Percentiles rank a stretch among this genome's conserved stretches.
Conservation (phyloP, 129 eudicot species). For the Flaveria ramosissima region DNA sequence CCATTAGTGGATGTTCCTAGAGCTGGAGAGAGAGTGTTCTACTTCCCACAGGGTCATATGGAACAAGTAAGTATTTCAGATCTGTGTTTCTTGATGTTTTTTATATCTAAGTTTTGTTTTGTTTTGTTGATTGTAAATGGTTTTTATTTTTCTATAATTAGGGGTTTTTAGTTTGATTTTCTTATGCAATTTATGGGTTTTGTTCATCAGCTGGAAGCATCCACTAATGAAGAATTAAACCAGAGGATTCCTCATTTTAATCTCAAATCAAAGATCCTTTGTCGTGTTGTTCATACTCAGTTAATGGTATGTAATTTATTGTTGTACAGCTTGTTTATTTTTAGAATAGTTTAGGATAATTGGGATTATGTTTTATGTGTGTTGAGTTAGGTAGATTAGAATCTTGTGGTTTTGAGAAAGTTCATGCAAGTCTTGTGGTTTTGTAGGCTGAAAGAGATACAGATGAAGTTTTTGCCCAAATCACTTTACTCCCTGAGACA, state of each 20-base stretch:
- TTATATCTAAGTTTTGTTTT: slow-evolving; percentile 6
- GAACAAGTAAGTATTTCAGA: slow-evolving; percentile 68
- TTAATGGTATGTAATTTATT: slow-evolving; percentile 36
- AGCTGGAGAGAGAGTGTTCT: slow-evolving; percentile 61
- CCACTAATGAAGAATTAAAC: slow-evolving; percentile 76
- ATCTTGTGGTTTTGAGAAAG: not conserved
- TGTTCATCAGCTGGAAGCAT: slow-evolving; percentile 76
- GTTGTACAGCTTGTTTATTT: not conserved
- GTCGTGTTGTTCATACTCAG: slow-evolving; percentile 63
- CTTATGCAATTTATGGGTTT: slow-evolving; percentile 32
- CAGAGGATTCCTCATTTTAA: slow-evolving; percentile 62
- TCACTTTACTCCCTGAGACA: slow-evolving; percentile 69
- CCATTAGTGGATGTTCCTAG: slow-evolving; percentile 85
- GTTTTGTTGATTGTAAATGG: not conserved
- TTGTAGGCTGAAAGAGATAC: slow-evolving; percentile 93
- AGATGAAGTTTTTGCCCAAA: slow-evolving; percentile 92
- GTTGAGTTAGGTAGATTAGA: not conserved
- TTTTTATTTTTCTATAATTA: slow-evolving; percentile 21
- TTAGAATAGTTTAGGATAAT: slow-evolving; percentile 16
- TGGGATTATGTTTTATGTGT: slow-evolving; percentile 3
- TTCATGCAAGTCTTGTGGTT: not conserved
- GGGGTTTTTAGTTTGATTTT: slow-evolving; percentile 13
- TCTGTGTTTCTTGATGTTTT: slow-evolving; percentile 20
- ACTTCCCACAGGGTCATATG: slow-evolving; percentile 95
- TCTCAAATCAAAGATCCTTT: slow-evolving; percentile 79